A percentile compares a stretch with the other conserved stretches of the same genome.
phyloP scores from a whole-genome alignment of 1,284 basidiomycete species.

The Wolfiporia cocos region DNA sequence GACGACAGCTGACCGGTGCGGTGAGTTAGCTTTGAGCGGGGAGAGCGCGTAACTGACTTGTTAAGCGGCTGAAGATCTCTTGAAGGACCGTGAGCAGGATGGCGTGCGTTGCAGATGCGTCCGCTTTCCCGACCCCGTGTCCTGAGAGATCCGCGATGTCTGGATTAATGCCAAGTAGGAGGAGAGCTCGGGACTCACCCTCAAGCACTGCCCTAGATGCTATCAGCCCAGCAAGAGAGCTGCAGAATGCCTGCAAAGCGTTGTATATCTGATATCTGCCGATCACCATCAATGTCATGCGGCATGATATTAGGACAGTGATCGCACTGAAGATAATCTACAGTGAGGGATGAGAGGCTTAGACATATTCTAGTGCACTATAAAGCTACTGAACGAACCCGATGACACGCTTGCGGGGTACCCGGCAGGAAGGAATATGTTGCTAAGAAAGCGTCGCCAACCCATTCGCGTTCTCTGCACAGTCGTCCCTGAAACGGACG shows the following conservation, averaged over 20 bases:
- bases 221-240: conserved; percentile 53
- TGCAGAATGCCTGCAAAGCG: conserved; percentile 63
- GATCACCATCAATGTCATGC: neutral
- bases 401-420: conserved; percentile 55
- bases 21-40: neutral
- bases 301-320: neutral
- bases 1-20: conserved; percentile 42
- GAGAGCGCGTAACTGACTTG: conserved; percentile 38
- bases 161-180: neutral
- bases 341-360: neutral
- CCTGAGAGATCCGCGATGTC: too few relatives aligned
- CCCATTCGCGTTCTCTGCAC: too few relatives aligned
- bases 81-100: conserved; percentile 57
- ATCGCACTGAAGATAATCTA: conserved; percentile 21
- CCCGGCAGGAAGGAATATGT: conserved; percentile 55
- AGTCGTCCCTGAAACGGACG: too few relatives aligned
- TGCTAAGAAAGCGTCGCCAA: conserved; percentile 20
- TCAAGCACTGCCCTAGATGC: conserved; percentile 65
- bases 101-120: conserved; percentile 59
- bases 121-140: conserved; percentile 61
- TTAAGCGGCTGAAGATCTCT: conserved; percentile 55
- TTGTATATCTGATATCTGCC: conserved; percentile 59
- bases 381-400: conserved; percentile 29
- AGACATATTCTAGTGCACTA: neutral
- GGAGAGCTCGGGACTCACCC: conserved; percentile 31